These are phyloP conservation scores for Quercus phellos DNA, from an alignment of 331 rosid genomes.

Conservation along the genomic window DNA sequence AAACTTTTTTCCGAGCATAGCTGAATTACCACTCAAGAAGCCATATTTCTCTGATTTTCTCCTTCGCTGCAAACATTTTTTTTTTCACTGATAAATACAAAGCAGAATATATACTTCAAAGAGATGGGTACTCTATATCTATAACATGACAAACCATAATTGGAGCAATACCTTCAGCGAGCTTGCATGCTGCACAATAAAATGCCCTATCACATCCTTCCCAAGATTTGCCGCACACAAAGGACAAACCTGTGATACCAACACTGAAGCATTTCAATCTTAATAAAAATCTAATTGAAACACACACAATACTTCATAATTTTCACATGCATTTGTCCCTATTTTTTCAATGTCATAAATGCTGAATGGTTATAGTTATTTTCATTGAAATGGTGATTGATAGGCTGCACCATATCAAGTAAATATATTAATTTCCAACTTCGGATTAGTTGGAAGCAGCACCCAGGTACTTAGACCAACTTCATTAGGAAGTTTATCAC, in stretches of 20 bases:
- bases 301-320: not conserved
- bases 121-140: not conserved
- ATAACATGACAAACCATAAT: slow-evolving; percentile 5
- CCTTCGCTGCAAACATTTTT: slow-evolving; percentile 49
- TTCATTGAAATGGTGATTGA: slow-evolving; percentile 6
- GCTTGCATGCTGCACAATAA: slow-evolving; percentile 53
- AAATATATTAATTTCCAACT: not conserved
- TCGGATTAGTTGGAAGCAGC: not conserved
- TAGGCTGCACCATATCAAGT: slow-evolving; percentile 8
- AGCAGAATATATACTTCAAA: slow-evolving; percentile 13
- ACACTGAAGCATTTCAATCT: slow-evolving; percentile 20
- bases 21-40: slow-evolving; percentile 49
- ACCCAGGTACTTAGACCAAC: not conserved
- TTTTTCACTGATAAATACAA: slow-evolving; percentile 15
- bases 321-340: not conserved
- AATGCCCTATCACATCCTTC: slow-evolving; percentile 65
- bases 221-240: slow-evolving; percentile 78
- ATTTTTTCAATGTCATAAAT: not conserved
- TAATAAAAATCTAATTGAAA: slow-evolving; percentile 5
- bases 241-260: slow-evolving; percentile 76
- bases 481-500: no score
- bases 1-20: slow-evolving; percentile 50
- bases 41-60: slow-evolving; percentile 60
- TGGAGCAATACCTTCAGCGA: slow-evolving; percentile 58
- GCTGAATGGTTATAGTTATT: slow-evolving; percentile 7